Evolutionary conservation across 2,329 filamentous ascomycete genomes (phyloP), one percentile per base, ranked within the genome.

Genomic region (Exophiala bonariae): DNA sequence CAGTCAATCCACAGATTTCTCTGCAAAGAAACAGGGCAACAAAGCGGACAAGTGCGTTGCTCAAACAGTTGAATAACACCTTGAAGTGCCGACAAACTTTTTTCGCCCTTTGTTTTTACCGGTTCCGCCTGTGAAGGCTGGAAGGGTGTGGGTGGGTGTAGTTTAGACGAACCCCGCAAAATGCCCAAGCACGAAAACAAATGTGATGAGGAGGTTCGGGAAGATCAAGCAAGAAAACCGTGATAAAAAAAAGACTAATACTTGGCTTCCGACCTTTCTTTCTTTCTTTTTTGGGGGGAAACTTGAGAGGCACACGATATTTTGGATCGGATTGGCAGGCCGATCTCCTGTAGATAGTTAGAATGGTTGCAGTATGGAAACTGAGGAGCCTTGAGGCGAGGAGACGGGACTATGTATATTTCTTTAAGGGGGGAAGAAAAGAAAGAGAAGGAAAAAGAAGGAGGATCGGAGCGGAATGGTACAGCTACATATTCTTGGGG

Each of bases 331-430:
- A 52, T 55, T 55, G 52, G 52, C 52, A 55, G 52, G 52, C 52
- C 52, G 52, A 55, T 47, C 18, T 52, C 52, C 52, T 52, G 52
- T 55, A 55, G 43, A 52, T 55, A 55, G 52, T 55, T 55, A 49
- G 52, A 49, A 55, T 31, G 17, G 26, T n/a, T 19, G 32, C n/a
- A 34, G 7, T 28, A 16, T 11, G n/a, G n/a, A n/a, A n/a, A n/a
- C n/a, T n/a, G n/a, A n/a, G n/a, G n/a, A n/a, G n/a, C n/a, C n/a
- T n/a, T n/a, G n/a, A n/a, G n/a, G n/a, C n/a, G n/a, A n/a, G 41
- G 17, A 19, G 26, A 23, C 14, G 2, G 23, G 19, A 32, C 32
- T n/a, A 22, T 5, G 26, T 30, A 39, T 30, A 28, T n/a, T n/a
- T n/a, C n/a, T n/a, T n/a, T n/a, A 28, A 34, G 46, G 37, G 13